Evolutionary conservation across 768 basidiomycete species (phyloP).

Genomic region (Russula sp.): DNA sequence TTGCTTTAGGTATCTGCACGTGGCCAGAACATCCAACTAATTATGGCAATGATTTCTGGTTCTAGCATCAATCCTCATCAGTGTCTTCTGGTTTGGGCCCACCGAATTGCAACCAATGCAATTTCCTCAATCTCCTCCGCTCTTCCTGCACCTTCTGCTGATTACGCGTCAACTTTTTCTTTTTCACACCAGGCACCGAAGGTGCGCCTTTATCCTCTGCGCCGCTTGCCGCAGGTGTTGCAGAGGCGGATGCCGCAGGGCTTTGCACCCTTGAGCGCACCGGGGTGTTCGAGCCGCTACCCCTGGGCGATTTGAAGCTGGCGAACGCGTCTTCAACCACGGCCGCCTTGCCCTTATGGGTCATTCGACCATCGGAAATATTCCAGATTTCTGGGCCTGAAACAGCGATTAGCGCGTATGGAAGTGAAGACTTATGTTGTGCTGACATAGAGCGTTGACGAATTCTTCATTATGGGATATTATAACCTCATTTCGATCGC

Average conservation of each 20-base stretch:
- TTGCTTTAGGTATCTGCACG: background rate
- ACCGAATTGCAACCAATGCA: conserved; percentile 78
- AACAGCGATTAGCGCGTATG: conserved; percentile 25
- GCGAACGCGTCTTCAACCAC: conserved; percentile 80
- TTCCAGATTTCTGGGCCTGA: conserved; percentile 92
- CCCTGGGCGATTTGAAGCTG: conserved; percentile 61
- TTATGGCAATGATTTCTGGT: background rate
- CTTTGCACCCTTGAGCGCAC: conserved; percentile 63
- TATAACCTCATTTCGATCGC: conserved; percentile 54
- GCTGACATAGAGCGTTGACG: conserved; percentile 72
- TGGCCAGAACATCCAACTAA: background rate
- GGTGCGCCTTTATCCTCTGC: conserved; percentile 50
- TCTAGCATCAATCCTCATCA: conserved; percentile 36
- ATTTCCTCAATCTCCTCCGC: conserved; percentile 69
- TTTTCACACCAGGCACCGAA: conserved; percentile 54
- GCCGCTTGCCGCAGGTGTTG: conserved; percentile 77
- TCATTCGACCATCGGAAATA: conserved; percentile 78
- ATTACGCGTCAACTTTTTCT: conserved; percentile 89
- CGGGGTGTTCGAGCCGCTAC: conserved; percentile 68
- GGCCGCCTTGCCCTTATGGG: conserved; percentile 82
- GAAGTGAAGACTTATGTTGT: conserved; percentile 19
- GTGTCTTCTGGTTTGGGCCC: conserved; percentile 82
- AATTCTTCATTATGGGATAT: conserved; percentile 96
- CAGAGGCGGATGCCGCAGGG: conserved; percentile 61
- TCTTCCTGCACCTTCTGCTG: conserved; percentile 88